Evolutionary conservation across 768 basidiomycete genomes (phyloP), one percentile per base, ranked within the genome.

Genomic region (Plicaturopsis crispa): DNA sequence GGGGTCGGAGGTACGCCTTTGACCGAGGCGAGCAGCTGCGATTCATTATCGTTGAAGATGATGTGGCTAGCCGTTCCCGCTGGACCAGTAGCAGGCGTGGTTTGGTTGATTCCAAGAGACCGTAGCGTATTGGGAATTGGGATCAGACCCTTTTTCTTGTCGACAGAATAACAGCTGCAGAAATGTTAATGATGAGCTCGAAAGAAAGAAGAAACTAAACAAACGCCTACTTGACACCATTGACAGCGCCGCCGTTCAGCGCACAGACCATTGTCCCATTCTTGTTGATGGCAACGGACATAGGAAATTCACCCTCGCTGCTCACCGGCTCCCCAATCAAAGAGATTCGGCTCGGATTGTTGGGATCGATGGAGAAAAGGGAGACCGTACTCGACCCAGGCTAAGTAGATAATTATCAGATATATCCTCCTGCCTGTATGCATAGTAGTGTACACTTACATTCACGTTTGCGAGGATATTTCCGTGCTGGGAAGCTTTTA

Each of bases 301-400:
- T 55, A 12, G 72, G 72, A 60, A 73, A 74, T 38, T 75, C 67
- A 12, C 73, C 72, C 4, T 63, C 67, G 11, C 57, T 63, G 13
- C 61, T 56, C 1, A 66, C 59, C 5, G 72, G 70, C 24, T 56
- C 51, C 1, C 72, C 72, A 23, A 73, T 54, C 60, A 66, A 59
- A 8, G 44, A 47, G 21, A 74, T 49, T 24, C 58, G 48, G 3
- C 65, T 59, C 0, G 72, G 72, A 45, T 69, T 54, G n/a, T 44
- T 51, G 10, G 64, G 57, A 51, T 72, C 56, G 50, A 75, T 66
- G 13, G 37, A 42, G 45, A 65, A 65, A 19, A 63, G 48, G 4
- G 61, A 48, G 16, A 62, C 45, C 6, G 62, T 65, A 50, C 70
- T 72, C 7, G 71, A 73, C 11, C 72, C 73, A 16, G 72, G 47